These are phyloP conservation scores for Cystoderma amianthinum DNA, from an alignment of 768 basidiomycete species.

Conservation along the genomic window DNA sequence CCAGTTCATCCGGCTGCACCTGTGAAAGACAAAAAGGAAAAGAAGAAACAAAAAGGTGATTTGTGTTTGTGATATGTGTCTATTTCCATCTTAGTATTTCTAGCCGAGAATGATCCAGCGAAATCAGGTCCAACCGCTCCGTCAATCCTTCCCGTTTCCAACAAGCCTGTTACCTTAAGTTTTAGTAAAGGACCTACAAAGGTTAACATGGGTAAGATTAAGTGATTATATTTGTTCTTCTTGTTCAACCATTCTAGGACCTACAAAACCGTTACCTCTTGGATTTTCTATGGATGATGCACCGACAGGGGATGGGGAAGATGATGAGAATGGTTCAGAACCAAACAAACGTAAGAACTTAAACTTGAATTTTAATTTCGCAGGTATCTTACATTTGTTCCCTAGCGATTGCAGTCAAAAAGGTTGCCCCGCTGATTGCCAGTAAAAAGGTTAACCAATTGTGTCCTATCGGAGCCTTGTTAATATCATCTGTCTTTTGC, in stretches of 20 bases:
- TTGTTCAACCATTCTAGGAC: too few species aligned
- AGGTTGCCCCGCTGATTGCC: conserved; percentile 74
- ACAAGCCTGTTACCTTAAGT: conserved; percentile 76
- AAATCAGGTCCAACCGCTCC: conserved; percentile 38
- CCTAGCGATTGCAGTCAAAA: conserved; percentile 43
- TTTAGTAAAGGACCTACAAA: conserved; percentile 52
- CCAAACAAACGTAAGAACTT: conserved; percentile 44
- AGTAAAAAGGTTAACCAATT: conserved; percentile 66
- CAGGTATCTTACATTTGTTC: too few species aligned
- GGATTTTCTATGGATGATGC: conserved; percentile 69
- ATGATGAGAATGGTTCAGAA: conserved; percentile 35
- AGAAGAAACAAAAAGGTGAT: conserved; percentile 55
- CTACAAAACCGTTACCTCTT: conserved; percentile 34
- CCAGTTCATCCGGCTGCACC: conserved; percentile 29
- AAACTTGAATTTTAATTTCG: background rate
- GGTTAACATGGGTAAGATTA: conserved; percentile 18
- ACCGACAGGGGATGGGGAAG: conserved; percentile 31
- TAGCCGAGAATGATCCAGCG: conserved; percentile 24
- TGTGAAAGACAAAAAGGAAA: conserved; percentile 44
- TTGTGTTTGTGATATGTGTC: conserved; percentile 1
- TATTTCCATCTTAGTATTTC: conserved; percentile 6
- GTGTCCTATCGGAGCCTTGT: conserved; percentile 4
- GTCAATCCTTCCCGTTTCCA: conserved; percentile 64
- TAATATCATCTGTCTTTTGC: conserved; percentile 9
- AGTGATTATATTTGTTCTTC: background rate